These are phyloP conservation scores for Hypsizygus ulmarius DNA, from an alignment of 1,284 basidiomycete genomes.

Conservation along the genomic window DNA sequence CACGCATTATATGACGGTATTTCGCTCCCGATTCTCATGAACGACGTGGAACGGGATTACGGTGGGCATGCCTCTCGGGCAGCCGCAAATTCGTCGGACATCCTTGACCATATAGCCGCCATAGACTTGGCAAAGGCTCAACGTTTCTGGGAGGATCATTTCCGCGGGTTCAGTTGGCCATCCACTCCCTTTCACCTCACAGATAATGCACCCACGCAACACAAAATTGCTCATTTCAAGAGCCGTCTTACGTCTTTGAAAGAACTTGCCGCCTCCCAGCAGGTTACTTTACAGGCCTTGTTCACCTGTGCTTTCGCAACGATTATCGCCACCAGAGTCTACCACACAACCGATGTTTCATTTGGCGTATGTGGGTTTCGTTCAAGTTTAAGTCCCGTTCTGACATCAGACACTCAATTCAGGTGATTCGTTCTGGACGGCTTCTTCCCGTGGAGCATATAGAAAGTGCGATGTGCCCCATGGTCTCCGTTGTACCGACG, in stretches of 20 bases:
- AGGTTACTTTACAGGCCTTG: slow-evolving; percentile 45
- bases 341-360: slow-evolving; percentile 34
- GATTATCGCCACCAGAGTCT: slow-evolving; percentile 28
- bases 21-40: slow-evolving; percentile 40
- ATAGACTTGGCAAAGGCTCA: slow-evolving; percentile 30
- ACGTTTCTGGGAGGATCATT: slow-evolving; percentile 37
- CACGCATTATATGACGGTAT: slow-evolving; percentile 48
- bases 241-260: slow-evolving; percentile 31
- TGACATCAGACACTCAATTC: slow-evolving; percentile 5
- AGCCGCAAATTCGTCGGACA: slow-evolving; percentile 23
- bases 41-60: slow-evolving; percentile 37
- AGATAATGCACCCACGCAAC: slow-evolving; percentile 18
- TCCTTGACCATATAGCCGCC: slow-evolving; percentile 34
- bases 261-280: slow-evolving; percentile 30
- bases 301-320: slow-evolving; percentile 40
- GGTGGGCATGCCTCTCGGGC: slow-evolving; percentile 17
- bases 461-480: slow-evolving; percentile 38
- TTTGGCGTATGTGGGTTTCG: slow-evolving; percentile 40
- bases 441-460: slow-evolving; percentile 39
- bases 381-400: not conserved
- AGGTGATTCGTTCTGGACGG: slow-evolving; percentile 50
- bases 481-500: slow-evolving; percentile 43
- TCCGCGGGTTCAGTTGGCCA: slow-evolving; percentile 36
- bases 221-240: slow-evolving; percentile 23
- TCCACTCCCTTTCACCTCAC: slow-evolving; percentile 16